Evolutionary conservation across 306 rosid genomes (phyloP), one percentile per base, ranked within the genome.

Genomic region (Hippophae tibetana): DNA sequence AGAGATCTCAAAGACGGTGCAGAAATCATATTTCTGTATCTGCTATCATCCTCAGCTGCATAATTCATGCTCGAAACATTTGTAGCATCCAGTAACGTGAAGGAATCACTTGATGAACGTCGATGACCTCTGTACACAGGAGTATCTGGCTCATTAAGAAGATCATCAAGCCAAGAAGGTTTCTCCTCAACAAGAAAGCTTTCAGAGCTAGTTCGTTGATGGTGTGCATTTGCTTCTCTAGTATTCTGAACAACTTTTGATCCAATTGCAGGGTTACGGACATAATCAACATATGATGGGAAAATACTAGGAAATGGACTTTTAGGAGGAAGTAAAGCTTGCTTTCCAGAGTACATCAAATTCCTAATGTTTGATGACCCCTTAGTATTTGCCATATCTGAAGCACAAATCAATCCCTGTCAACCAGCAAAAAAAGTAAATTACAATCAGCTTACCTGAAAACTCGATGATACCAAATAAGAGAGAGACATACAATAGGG

Each of bases 111-210:
- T 42, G 99, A 93, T 31, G 99, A 93, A 57, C 99, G 99, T 60
- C 99, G 79, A 75, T 93, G 99, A 69, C 94, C 95, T 74, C 77
- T 93, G 25, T 94, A 84, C 10, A 93, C 77, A 53, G 99, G 99
- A 53, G 99, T 80, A 56, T 93, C 99, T 5, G 99, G 99, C 75
- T 93, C 99, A 69, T 93, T 82, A 66, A 93, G 97, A 44, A 93
- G 99, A 80, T 93, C 99, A 70, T 93, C 99, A 43, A 93, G 95
- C 99, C 99, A 93, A 55, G 96, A 93, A 62, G 99, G 99, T 63
- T 93, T 97, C 75, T 93, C 99, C 79, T 93, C 99, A 46, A 82
- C 74, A 58, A 79, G 68, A 67, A 58, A 72, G 80, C 97, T 88
- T 82, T 93, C 99, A 9, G 99, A 93, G 65, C 97, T 86, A 69